Base-by-base conservation (phyloP, 768 basidiomycete genomes). In the Sistotremastrum niveocremeum region DNA sequence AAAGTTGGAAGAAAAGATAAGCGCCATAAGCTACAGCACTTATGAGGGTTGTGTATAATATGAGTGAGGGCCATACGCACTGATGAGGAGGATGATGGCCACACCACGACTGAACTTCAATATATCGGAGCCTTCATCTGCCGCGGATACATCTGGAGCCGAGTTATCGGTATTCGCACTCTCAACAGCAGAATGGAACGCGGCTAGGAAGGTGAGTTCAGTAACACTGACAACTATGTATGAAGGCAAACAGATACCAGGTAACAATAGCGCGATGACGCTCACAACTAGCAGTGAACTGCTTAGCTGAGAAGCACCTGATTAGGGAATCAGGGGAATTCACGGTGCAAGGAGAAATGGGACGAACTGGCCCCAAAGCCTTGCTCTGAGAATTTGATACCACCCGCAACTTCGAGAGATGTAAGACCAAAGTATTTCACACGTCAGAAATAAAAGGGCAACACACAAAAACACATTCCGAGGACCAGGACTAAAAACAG, bases 21-120 rank as follows among this genome's bases (percentile, higher is more conserved):
- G 69, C 71, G 2, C 54, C 57, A 54, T 91, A 90, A 49, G 86
- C 84, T 86, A 42, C 6, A 49, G 7, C 12, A n/a, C n/a, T 12
- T 12, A 43, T 42, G 34, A 45, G n/a, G 20, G 2, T 1, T 2
- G 2, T 20, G 20, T 2, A 44, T 3, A 1, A 5, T 4, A 11
- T 5, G 32, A 34, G 31, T 35, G 30, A 29, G 29, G 7, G 29
- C 35, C 39, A 10, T 51, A 58, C 77, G 37, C 57, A 86, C 84
- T 79, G 57, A 81, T 67, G n/a, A 90, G 67, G 4, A 90, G 68
- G 44, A 90, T 72, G 42, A 91, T 67, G 3, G 87, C 76, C 4
- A 84, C 84, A 4, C 83, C 84, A 52, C 76, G 84, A 54, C 84
- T 87, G 77, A 84, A 84, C 35, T 68, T 65, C 28, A 88, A 58